Evolutionary conservation across 2,329 filamentous ascomycete genomes (phyloP), one percentile per base, ranked within the genome.

Genomic region (Xylaria sp.): DNA sequence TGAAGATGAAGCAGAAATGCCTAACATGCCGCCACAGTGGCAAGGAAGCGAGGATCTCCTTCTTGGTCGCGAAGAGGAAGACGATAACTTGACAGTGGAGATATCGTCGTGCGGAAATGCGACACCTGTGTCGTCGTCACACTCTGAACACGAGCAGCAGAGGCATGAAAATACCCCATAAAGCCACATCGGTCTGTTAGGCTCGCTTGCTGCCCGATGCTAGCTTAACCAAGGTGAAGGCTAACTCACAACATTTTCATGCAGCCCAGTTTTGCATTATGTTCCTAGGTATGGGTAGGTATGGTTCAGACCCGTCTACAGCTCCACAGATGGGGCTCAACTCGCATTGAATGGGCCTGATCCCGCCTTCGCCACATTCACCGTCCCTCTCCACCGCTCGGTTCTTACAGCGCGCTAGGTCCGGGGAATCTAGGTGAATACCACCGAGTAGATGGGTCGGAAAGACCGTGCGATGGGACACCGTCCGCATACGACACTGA

Each of bases 11-110:
- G 86, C 87, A 65, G 84, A 86, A 60, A 81, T 90, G 74, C 88
- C 89, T 12, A 82, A 81, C 3, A 86, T 86, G 79, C 88, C 88
- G n/a, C 88, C 88, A 9, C 89, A 91, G 77, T 90, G 88, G 88
- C 89, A 91, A 79, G 89, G 89, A 23, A 91, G 88, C 73, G 89
- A 91, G 74, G 89, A 91, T 75, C 81, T 90, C 54, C 80, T 91
- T 44, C 81, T 90, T 4, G 85, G 85, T 58, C 83, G 83, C 54
- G 52, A 6, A 78, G 79, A 84, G 60, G 82, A 82, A 31, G 79
- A 81, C 56, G 82, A 81, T 66, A 80, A 82, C 61, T 80, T 80
- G 61, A 78, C 77, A 20, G 76, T 78, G 10, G 78, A 80, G 48
- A 72, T 56, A 55, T 71, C 69, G 56, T 51, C 56, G 44, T 56